phyloP scores from a whole-genome alignment of 139 green algal species.

The Micractinium sp. region DNA sequence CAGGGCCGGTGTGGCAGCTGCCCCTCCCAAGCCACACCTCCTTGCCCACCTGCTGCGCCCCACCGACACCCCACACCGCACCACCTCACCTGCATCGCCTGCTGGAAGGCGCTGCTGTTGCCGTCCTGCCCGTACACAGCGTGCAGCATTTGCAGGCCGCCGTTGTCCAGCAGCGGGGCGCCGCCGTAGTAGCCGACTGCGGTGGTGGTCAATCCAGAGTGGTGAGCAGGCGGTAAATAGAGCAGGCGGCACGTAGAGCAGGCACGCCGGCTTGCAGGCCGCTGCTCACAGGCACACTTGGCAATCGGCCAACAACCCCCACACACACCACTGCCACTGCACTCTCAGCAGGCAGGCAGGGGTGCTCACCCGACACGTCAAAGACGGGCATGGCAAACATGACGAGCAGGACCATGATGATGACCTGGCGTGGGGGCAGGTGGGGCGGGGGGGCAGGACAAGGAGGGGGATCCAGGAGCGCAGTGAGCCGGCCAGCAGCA shows the following conservation, averaged over 20 bases:
- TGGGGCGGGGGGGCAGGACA: background rate
- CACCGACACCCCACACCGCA: too few relatives aligned
- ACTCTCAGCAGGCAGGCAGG: background rate
- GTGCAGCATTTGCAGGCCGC: constrained; percentile 85
- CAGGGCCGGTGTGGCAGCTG: background rate
- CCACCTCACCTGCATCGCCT: constrained; percentile 35
- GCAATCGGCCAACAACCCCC: background rate
- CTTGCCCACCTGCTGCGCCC: background rate
- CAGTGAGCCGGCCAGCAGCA: background rate
- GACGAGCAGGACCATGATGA: constrained; percentile 83
- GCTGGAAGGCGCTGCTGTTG: constrained; percentile 50
- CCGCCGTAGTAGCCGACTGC: constrained; percentile 72
- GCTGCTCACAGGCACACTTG: background rate
- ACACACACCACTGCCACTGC: background rate
- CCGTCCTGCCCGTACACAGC: constrained; percentile 55
- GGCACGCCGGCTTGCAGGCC: too few relatives aligned
- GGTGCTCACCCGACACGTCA: constrained; percentile 53
- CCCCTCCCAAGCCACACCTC: too few relatives aligned
- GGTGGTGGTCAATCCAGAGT: background rate
- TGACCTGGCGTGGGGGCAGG: constrained; percentile 8
- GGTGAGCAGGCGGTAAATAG: background rate
- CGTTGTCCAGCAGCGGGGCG: constrained; percentile 57
- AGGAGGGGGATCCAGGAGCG: background rate
- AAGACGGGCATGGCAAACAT: constrained; percentile 89
- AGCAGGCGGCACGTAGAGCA: background rate